Evolutionary conservation across 192 early-diverging fungal species (phyloP).

Genomic region (Backusella tarrabulga): DNA sequence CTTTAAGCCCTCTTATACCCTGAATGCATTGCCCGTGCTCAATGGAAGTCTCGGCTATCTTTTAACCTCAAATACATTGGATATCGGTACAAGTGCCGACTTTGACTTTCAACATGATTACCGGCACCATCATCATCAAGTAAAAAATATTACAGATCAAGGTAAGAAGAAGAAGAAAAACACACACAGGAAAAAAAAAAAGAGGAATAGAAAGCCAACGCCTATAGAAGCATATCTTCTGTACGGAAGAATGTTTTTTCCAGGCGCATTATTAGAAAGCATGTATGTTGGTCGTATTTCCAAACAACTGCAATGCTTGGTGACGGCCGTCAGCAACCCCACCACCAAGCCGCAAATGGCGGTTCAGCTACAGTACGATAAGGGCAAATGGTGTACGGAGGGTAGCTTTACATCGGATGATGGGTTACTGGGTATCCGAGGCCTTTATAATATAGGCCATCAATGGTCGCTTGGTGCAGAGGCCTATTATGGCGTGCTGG

Average conservation of each 20-base stretch:
- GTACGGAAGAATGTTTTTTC: conserved; percentile 71
- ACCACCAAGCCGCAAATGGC: conserved; percentile 47
- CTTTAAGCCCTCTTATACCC: conserved; percentile 73
- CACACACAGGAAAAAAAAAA: neutral
- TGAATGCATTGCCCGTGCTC: conserved; percentile 57
- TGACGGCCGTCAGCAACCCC: conserved; percentile 61
- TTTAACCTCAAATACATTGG: conserved; percentile 71
- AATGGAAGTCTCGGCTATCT: conserved; percentile 76
- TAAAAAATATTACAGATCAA: neutral
- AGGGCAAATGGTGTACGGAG: conserved; percentile 72
- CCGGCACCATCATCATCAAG: neutral
- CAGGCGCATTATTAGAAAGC: conserved; percentile 66
- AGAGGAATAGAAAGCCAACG: neutral
- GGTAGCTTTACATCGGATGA: conserved; percentile 76
- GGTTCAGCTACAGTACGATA: conserved; percentile 67
- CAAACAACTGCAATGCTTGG: conserved; percentile 49
- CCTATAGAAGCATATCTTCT: conserved; percentile 51
- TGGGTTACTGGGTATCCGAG: conserved; percentile 76
- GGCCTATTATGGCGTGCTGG: conserved; percentile 71
- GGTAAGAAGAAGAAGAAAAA: neutral
- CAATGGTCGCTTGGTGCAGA: conserved; percentile 70
- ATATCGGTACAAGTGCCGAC: conserved; percentile 50
- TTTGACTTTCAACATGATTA: conserved; percentile 40
- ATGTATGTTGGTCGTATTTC: conserved; percentile 58
- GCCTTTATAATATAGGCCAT: conserved; percentile 70